Evolutionary conservation across 2,329 filamentous ascomycete genomes (phyloP).

Genomic region (Colletotrichum noveboracense): DNA sequence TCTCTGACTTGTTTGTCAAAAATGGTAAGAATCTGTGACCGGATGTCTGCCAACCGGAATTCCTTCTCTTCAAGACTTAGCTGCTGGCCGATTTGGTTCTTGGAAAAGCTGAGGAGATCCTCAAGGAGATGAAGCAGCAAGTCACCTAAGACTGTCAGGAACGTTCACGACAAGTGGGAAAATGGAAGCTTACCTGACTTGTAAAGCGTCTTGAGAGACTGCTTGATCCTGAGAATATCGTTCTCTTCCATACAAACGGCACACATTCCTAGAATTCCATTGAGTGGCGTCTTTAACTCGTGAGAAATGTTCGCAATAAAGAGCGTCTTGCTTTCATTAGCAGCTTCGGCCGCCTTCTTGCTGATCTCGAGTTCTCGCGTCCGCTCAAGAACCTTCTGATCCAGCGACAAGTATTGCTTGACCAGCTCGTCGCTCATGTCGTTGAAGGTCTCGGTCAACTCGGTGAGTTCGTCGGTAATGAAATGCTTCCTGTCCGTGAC

Average conservation of each 20-base stretch:
- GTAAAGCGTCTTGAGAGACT: constrained; percentile 86
- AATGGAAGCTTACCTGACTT: constrained; percentile 63
- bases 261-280: constrained; percentile 94
- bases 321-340: constrained; percentile 94
- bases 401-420: constrained; percentile 83
- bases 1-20: constrained; percentile 91
- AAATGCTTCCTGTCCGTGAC: constrained; percentile 78
- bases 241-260: constrained; percentile 93
- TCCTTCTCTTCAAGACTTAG: constrained; percentile 83
- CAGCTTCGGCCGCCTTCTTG: constrained; percentile 92
- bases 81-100: constrained; percentile 91
- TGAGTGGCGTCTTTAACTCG: constrained; percentile 91
- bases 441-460: constrained; percentile 85
- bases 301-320: constrained; percentile 95
- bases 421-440: constrained; percentile 91
- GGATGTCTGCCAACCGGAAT: constrained; percentile 83
- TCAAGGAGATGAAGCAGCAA: constrained; percentile 85
- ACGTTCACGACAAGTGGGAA: too few relatives aligned
- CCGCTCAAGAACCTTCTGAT: constrained; percentile 82
- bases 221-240: constrained; percentile 77
- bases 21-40: constrained; percentile 81
- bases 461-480: constrained; percentile 84
- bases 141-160: constrained; percentile 54
- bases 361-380: constrained; percentile 86
- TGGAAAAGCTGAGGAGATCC: constrained; percentile 90